These are phyloP conservation scores for Jackrogersella multiformis DNA, from an alignment of 495 filamentous ascomycete species.

Conservation along the genomic window DNA sequence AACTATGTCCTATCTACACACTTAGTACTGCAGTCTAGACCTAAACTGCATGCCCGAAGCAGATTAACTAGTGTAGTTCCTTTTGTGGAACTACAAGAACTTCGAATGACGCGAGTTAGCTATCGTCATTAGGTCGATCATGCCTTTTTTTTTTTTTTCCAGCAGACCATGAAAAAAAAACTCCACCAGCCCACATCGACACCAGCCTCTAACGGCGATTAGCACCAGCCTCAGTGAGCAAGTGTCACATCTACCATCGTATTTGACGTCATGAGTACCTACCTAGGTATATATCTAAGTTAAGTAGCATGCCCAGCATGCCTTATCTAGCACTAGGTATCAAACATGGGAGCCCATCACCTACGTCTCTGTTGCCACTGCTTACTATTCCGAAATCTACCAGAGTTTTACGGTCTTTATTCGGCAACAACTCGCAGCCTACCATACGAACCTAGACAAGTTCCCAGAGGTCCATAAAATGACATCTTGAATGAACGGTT, in stretches of 20 bases:
- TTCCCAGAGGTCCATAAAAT: conserved; percentile 7
- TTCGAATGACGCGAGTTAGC: not conserved
- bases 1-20: not conserved
- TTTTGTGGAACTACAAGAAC: not conserved
- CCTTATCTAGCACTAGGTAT: not conserved
- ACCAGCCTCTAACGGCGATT: not conserved
- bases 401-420: not conserved
- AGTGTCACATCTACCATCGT: conserved; percentile 4
- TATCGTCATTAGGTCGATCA: conserved; percentile 11
- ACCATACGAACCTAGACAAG: conserved; percentile 7
- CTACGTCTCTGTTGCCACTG: not conserved
- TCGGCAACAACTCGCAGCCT: not conserved
- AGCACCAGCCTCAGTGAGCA: conserved; percentile 2
- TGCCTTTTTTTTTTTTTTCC: not conserved
- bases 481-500: conserved; percentile 8
- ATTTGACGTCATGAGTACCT: conserved; percentile 19
- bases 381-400: conserved; percentile 22
- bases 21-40: conserved; percentile 4
- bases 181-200: not conserved
- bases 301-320: not conserved
- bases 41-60: not conserved
- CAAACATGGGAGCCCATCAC: not conserved
- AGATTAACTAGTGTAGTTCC: not conserved
- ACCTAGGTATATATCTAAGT: too few relatives aligned
- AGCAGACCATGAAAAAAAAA: not conserved